Conservation (phyloP, 768 basidiomycete species). For the Suillus discolor region DNA sequence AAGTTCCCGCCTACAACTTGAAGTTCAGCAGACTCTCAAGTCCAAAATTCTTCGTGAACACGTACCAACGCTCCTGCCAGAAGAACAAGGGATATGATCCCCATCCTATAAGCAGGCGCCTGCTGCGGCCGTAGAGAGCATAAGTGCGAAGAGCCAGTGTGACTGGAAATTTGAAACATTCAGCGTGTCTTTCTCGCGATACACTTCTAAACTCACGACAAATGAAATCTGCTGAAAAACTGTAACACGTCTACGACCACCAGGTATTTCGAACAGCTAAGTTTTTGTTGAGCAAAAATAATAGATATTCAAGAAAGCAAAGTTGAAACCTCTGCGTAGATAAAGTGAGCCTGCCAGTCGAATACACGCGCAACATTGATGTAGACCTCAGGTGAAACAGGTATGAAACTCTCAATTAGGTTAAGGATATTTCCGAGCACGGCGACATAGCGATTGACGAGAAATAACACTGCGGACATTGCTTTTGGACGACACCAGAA, state of each 20-base stretch:
- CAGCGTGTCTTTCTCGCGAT: neutral
- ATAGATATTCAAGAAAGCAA: neutral
- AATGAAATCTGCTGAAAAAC: constrained; percentile 46
- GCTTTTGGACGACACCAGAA: constrained; percentile 48
- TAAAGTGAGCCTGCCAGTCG: neutral
- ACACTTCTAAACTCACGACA: constrained; percentile 39
- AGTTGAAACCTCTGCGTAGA: constrained; percentile 8
- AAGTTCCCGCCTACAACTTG: too few relatives aligned
- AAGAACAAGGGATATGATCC: too few relatives aligned
- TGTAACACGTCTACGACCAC: constrained; percentile 44
- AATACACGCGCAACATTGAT: neutral
- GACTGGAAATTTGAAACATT: neutral
- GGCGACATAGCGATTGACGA: constrained; percentile 51
- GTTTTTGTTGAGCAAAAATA: neutral
- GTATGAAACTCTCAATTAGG: constrained; percentile 30
- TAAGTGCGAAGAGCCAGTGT: too few relatives aligned
- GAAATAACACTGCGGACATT: constrained; percentile 45
- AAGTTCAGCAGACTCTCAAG: too few relatives aligned
- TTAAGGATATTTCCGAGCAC: constrained; percentile 41
- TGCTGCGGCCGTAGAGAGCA: too few relatives aligned
- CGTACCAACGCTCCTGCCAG: too few relatives aligned
- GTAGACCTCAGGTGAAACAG: neutral
- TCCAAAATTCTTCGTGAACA: too few relatives aligned
- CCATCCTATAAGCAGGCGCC: too few relatives aligned
- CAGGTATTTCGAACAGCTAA: constrained; percentile 43